A percentile compares a stretch with the other conserved stretches of the same genome.
phyloP scores from a whole-genome alignment of 306 rosid genomes.

The Ceratonia siliqua region DNA sequence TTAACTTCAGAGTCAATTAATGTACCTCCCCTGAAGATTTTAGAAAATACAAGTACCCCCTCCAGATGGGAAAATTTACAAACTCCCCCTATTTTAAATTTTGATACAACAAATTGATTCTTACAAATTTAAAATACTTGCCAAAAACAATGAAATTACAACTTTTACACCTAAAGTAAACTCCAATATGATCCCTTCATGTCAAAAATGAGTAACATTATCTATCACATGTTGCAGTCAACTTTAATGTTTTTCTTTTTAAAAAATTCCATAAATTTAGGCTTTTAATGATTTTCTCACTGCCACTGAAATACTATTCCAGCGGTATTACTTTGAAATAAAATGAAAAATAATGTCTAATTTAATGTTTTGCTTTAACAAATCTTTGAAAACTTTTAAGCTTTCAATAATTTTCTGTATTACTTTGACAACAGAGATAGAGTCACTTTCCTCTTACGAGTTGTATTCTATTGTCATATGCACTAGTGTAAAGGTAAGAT shows the following conservation, averaged over 20 bases:
- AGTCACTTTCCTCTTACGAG: too few species aligned
- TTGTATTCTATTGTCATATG: too few species aligned
- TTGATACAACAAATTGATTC: too few species aligned
- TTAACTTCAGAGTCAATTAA: background rate
- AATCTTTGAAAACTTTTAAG: background rate
- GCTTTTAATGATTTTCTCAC: conserved; percentile 34
- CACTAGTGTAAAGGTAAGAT: too few species aligned
- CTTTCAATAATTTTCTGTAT: too few species aligned
- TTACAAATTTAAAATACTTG: too few species aligned
- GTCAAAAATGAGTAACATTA: background rate
- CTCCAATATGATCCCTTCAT: background rate
- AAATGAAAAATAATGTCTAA: background rate
- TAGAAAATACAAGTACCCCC: background rate
- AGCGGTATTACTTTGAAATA: background rate
- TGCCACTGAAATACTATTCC: background rate
- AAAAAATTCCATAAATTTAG: background rate
- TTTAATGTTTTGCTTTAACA: too few species aligned
- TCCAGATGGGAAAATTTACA: background rate
- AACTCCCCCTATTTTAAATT: background rate
- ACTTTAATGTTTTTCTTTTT: background rate
- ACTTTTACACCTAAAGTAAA: background rate
- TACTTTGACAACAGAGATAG: too few species aligned
- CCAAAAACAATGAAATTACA: too few species aligned
- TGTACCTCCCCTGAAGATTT: background rate
- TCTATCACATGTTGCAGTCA: background rate